Conservation (phyloP, 805 yeast species). For the Candida schatavii region DNA sequence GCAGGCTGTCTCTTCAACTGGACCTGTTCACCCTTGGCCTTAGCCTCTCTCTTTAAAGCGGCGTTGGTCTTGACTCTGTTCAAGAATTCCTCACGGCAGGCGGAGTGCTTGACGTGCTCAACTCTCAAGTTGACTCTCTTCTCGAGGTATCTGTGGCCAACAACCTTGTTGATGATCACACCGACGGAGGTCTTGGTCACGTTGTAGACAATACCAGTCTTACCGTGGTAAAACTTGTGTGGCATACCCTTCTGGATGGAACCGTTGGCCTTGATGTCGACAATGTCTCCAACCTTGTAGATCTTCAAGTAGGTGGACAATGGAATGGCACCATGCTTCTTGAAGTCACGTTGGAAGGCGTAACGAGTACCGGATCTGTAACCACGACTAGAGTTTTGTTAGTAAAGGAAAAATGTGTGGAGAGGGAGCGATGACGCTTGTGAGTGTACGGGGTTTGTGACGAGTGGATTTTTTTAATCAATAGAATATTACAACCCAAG, state of each 20-base stretch:
- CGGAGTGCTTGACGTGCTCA: conserved; percentile 99
- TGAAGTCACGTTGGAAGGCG: conserved; percentile 99
- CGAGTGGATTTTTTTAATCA: too few relatives aligned
- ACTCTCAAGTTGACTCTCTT: conserved; percentile 98
- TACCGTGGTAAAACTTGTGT: conserved; percentile 99
- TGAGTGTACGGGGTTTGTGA: too few relatives aligned
- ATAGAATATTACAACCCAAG: too few relatives aligned
- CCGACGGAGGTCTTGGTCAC: conserved; percentile 98
- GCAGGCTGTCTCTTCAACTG: conserved; percentile 98
- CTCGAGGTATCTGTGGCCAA: conserved; percentile 98
- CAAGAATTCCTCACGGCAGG: conserved; percentile 98
- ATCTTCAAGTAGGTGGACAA: conserved; percentile 95
- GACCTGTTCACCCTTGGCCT: conserved; percentile 87
- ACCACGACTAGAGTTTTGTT: conserved; percentile 64
- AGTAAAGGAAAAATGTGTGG: too few relatives aligned
- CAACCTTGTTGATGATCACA: conserved; percentile 97
- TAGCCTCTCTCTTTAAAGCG: conserved; percentile 89
- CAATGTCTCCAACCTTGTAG: conserved; percentile 99
- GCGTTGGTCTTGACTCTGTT: conserved; percentile 98
- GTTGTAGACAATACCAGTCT: conserved; percentile 98
- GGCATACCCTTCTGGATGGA: conserved; percentile 99
- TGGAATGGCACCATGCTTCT: conserved; percentile 91
- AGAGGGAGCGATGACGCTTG: too few relatives aligned
- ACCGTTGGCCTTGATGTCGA: conserved; percentile 99
- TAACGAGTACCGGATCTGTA: conserved; percentile 99